phyloP scores from a whole-genome alignment of 176 grass and related monocot species.

The Hsuehochloa calcarea region DNA sequence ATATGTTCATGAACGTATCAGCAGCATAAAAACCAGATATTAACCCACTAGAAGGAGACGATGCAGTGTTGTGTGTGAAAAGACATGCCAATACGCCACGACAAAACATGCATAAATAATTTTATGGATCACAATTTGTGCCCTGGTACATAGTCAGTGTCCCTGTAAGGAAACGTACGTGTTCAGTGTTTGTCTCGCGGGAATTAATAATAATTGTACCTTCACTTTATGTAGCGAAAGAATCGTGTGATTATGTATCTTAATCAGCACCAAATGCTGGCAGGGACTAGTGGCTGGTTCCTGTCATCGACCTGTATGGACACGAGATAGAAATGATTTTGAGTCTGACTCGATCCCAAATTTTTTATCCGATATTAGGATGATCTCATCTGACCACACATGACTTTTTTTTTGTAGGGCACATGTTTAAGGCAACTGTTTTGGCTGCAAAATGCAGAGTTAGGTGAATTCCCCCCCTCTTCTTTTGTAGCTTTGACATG shows the following conservation, averaged over 20 bases:
- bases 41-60: not conserved
- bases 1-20: not conserved
- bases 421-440: too few relatives aligned
- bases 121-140: not conserved
- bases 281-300: not conserved
- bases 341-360: not conserved
- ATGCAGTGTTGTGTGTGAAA: not conserved
- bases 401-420: not conserved
- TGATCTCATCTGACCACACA: not conserved
- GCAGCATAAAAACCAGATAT: not conserved
- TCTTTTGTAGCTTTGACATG: not conserved
- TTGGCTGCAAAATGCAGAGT: too few relatives aligned
- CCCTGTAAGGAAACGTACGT: not conserved
- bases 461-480: not conserved
- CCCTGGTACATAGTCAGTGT: not conserved
- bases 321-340: not conserved
- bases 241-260: constrained; percentile 19
- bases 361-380: not conserved
- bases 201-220: not conserved
- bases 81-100: not conserved
- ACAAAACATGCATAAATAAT: not conserved
- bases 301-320: not conserved
- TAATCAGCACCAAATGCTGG: constrained; percentile 3
- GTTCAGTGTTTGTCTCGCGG: not conserved
- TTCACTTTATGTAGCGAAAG: not conserved